Conservation (phyloP, 148 eudicot genomes). For the Rhododendron kiyosumense region DNA sequence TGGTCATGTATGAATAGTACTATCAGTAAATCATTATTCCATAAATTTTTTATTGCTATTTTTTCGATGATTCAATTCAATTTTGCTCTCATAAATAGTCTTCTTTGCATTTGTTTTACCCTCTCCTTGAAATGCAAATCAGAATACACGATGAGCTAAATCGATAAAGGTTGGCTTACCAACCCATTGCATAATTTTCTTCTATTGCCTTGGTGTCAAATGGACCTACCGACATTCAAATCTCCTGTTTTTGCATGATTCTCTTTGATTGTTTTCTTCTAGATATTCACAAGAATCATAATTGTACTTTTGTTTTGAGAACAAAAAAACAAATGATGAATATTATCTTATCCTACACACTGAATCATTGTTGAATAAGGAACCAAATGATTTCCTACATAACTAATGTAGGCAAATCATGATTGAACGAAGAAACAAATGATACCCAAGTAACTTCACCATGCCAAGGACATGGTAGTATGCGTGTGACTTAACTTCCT, state of each 20-base stretch:
- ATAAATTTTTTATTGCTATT: not conserved
- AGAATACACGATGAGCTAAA: constrained; percentile 29
- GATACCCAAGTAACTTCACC: not conserved
- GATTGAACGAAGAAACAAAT: not conserved
- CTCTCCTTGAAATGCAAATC: constrained; percentile 21
- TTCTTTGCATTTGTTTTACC: constrained; percentile 33
- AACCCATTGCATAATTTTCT: no score
- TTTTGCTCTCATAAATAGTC: not conserved
- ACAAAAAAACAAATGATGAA: constrained; percentile 12
- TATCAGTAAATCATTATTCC: not conserved
- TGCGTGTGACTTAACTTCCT: not conserved
- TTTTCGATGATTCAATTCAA: no score
- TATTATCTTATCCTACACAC: not conserved
- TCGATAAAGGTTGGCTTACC: constrained; percentile 1
- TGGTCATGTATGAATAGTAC: no score
- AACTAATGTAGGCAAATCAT: not conserved
- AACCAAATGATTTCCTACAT: not conserved
- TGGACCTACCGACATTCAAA: no score
- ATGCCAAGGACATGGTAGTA: not conserved
- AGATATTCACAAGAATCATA: not conserved
- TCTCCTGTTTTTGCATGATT: not conserved
- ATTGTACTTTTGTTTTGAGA: not conserved
- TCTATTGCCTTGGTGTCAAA: no score
- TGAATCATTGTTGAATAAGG: not conserved
- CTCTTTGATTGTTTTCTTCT: not conserved